phyloP scores from a whole-genome alignment of 768 basidiomycete genomes.

The Pholiota microspora region DNA sequence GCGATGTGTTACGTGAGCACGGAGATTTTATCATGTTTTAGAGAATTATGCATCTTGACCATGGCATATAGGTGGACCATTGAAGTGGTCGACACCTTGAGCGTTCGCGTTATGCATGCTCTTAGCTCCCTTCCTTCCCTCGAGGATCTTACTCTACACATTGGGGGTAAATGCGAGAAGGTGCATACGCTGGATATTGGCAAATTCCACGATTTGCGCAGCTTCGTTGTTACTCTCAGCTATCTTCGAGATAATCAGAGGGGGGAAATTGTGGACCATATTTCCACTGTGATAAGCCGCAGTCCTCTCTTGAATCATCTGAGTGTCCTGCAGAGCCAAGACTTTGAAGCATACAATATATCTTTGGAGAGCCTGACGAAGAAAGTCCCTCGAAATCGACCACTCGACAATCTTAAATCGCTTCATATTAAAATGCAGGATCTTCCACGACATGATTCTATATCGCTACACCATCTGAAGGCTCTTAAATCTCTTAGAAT shows the following conservation, averaged over 20 bases:
- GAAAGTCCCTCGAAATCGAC: background rate
- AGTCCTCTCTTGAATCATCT: background rate
- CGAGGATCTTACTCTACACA: background rate
- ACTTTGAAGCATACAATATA: background rate
- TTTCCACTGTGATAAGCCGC: background rate
- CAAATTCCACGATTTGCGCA: background rate
- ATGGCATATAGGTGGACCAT: background rate
- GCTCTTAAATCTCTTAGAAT: background rate
- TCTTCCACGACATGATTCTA: background rate
- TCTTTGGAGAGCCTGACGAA: background rate
- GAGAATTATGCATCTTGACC: no score
- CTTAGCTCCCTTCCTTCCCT: background rate
- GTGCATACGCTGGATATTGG: background rate
- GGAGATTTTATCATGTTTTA: no score
- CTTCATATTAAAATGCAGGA: background rate
- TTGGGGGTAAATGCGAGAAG: background rate
- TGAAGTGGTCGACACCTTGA: background rate
- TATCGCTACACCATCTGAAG: background rate
- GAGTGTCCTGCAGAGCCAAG: background rate
- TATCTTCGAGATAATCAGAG: no score
- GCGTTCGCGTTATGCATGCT: background rate
- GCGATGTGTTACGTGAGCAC: background rate
- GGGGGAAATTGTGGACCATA: background rate
- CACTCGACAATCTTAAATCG: background rate
- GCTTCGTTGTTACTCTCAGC: background rate